Evolutionary conservation across 495 filamentous ascomycete genomes (phyloP), one percentile per base, ranked within the genome.

Genomic region (Podospora tetraspora): DNA sequence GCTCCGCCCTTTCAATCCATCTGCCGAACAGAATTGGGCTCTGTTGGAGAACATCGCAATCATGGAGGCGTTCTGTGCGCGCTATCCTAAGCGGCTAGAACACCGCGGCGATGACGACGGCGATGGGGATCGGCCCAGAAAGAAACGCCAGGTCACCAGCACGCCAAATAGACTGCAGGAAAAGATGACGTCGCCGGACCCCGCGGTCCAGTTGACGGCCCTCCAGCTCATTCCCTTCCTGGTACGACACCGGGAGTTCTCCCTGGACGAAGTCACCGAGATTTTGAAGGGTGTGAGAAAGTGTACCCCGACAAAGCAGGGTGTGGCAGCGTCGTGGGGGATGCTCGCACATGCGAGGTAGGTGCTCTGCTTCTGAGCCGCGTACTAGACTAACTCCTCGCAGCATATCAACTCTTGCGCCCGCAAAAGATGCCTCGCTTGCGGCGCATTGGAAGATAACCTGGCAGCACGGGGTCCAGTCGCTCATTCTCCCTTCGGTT

Each of bases 181-280:
- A 57, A 88, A 89, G 66, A 76, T 87, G n/a, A 79, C 80, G 34
- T 85, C 85, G 0, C 74, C 83, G 29, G 82, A 89, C 61, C 78
- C 84, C 4, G 79, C 82, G 13, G 79, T 81, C 57, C 88, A 85
- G 69, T 72, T 91, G 37, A 90, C 87, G 43, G 89, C 90, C 43
- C 79, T 98, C 25, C 93, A 97, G 70, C 80, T 92, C n/a, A 72
- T 97, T 23, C 87, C 90, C 0, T 96, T 97, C 71, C 81, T 93
- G 29, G 75, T 84, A 27, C 80, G 83, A 52, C 74, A 78, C 25
- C 78, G 72, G 43, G 65, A n/a, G 59, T 67, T 70, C 59, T 78
- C 72, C 29, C 66, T 77, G n/a, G 78, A 79, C 37, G 80, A 84
- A 24, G 71, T 83, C n/a, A 68, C 73, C 1, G 76, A 79, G 21